Base-by-base conservation (phyloP, 169 alveolate genomes). In the Plasmodium gallinaceum region DNA sequence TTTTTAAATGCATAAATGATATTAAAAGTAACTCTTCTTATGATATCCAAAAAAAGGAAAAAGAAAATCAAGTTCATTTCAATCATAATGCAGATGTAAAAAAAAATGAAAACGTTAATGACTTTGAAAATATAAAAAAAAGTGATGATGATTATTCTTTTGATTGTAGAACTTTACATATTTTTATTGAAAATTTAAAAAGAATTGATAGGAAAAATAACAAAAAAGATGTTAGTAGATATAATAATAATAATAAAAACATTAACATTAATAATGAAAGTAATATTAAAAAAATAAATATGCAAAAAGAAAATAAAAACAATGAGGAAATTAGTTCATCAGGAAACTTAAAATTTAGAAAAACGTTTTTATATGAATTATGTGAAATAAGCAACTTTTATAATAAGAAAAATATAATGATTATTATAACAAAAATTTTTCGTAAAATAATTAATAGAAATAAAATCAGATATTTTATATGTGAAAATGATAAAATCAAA, bases 401-500 rank as follows among this genome's bases (percentile, higher is more conserved):
- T 80, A 80, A 68, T 16, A 68, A 68, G 62, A 68, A 80, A 62
- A 80, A 43, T 16, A 26, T 80, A 80, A 80, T 61, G 76, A 54
- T 80, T 32, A 66, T 46, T 68, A 68, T 80, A 16, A 80, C 90
- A 24, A 80, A 80, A 80, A 80, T 80, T 9, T 80, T 80, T 71
- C 80, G 90, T 9, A 80, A 80, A 80, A 80, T 80, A 32, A 37
- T 80, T 68, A 80, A 48, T 32, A 80, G 83, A 58, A 68, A 65
- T 54, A 42, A 68, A 69, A 68, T 80, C 37, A 80, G 90, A 66
- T 51, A 80, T 52, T 80, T 68, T 45, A 80, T 80, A 54, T 80
- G 90, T 71, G 90, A 80, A 68, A 80, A 80, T 68, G 90, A 68
- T 20, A 80, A 61, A 61, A 80, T 16, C 45, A 57, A 18, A 54